Base-by-base conservation (phyloP, 305 asterid species). In the Solanum hybrid region DNA sequence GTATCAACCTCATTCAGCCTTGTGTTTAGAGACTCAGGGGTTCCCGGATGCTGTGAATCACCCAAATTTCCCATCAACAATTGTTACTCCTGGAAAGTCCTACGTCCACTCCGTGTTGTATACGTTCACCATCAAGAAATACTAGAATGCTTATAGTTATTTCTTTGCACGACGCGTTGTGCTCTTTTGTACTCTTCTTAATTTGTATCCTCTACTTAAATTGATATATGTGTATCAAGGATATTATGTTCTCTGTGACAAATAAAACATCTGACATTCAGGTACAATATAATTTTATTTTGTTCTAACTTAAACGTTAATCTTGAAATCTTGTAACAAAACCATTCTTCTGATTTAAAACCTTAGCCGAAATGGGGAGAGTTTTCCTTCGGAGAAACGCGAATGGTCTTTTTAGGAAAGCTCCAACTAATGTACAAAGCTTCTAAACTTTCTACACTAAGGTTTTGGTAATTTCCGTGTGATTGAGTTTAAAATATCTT, bases 21-120 rank as follows among this genome's bases (percentile, higher is more conserved):
- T 95, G 89, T 97, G 98, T 84, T 93, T 96, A 92, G 98, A 96
- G 93, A 96, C 98, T 46, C 98, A 96, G 78, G 99, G 98, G 0
- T 97, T 97, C 73, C 98, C 98, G 0, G 98, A 97, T 42, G 86
- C 98, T 0, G 99, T 96, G 78, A 97, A 97, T 90, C 98, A 95
- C 51, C 97, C 96, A 0, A 94, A 88, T 73, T 96, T 97, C 56
- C 98, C 98, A 5, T 94, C 98, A 1, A 91, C 91, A 91, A 93
- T 95, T 89, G 94, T 96, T 84, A 71, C 84, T 78, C 93, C 96
- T 0, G 98, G 96, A 27, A 66, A 91, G 88, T 38, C 64, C 31
- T 96, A 96, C 86, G 72, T 89, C 12, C 98, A 97, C 86, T 14
- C 82, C 40, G 92, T 96, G 96, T 3, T 92, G 90, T 92, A 85